Conservation (phyloP, 2,329 filamentous ascomycete species). For the Aspergillus floridensis region DNA sequence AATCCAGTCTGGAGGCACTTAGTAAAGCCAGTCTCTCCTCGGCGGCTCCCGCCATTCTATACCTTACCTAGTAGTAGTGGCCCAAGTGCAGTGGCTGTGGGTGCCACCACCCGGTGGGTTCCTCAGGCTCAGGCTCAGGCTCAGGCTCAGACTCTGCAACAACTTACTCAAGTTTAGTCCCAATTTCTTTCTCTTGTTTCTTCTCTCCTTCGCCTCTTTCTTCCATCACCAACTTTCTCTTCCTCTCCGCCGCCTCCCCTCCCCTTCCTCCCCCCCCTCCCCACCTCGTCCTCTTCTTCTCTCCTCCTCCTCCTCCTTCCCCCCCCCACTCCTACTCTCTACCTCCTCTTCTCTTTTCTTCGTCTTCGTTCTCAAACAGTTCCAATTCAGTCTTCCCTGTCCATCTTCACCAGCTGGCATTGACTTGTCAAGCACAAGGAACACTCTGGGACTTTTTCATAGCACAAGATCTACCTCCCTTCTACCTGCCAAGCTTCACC, state of each 20-base stretch:
- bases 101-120: too few species aligned
- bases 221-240: constrained; percentile 6
- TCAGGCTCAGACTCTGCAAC: too few species aligned
- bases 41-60: background rate
- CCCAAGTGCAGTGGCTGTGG: too few species aligned
- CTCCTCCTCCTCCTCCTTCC: constrained; percentile 16
- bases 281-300: constrained; percentile 8
- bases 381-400: constrained; percentile 29
- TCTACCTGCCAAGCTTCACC: constrained; percentile 17
- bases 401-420: constrained; percentile 45
- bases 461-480: constrained; percentile 1
- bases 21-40: too few species aligned
- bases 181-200: background rate
- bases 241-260: background rate
- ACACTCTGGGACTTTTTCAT: constrained; percentile 26
- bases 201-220: background rate
- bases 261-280: background rate
- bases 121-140: too few species aligned
- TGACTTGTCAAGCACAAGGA: constrained; percentile 51
- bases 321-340: constrained; percentile 21
- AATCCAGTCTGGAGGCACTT: too few species aligned
- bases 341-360: constrained; percentile 21
- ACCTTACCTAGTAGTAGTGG: too few species aligned
- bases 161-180: background rate
- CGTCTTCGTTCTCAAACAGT: constrained; percentile 25